Evolutionary conservation across 257 asterid genomes (phyloP).

Genomic region (Marsdenia floribunda): DNA sequence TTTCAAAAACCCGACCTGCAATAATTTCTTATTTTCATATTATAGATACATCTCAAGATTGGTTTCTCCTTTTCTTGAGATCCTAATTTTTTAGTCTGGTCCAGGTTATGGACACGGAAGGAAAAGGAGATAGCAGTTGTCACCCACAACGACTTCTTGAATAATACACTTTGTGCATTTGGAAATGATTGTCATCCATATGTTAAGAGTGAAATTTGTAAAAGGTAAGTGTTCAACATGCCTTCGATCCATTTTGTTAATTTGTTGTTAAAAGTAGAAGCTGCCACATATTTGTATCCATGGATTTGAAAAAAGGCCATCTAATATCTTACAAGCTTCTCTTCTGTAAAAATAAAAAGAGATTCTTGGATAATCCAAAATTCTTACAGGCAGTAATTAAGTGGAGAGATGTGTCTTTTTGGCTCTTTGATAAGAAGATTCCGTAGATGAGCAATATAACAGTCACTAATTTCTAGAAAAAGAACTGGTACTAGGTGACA

Average conservation of each 20-base stretch:
- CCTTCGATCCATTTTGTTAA: not conserved
- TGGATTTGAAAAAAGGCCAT: not conserved
- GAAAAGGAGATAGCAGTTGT: conserved; percentile 94
- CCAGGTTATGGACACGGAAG: conserved; percentile 82
- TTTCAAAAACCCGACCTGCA: conserved; percentile 4
- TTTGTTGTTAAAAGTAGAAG: not conserved
- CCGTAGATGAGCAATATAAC: not conserved
- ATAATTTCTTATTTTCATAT: not conserved
- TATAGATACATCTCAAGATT: not conserved
- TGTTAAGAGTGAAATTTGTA: conserved; percentile 66
- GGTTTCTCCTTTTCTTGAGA: not conserved
- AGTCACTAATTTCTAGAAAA: not conserved
- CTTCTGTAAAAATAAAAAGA: not conserved
- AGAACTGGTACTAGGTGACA: not conserved
- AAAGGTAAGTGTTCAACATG: conserved; percentile 43
- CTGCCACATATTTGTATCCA: not conserved
- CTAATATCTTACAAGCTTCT: not conserved
- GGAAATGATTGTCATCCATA: conserved; percentile 76
- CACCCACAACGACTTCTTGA: conserved; percentile 76
- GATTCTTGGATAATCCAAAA: not conserved
- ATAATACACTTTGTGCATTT: conserved; percentile 54
- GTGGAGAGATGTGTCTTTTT: not conserved
- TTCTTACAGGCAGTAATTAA: not conserved
- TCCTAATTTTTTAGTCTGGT: conserved; percentile 6
- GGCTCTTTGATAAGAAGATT: not conserved